A percentile compares a stretch with the other conserved stretches of the same genome.
Evolutionary conservation across 2,329 filamentous ascomycete species (phyloP).

Genomic region (Cytospora paraplurivora): DNA sequence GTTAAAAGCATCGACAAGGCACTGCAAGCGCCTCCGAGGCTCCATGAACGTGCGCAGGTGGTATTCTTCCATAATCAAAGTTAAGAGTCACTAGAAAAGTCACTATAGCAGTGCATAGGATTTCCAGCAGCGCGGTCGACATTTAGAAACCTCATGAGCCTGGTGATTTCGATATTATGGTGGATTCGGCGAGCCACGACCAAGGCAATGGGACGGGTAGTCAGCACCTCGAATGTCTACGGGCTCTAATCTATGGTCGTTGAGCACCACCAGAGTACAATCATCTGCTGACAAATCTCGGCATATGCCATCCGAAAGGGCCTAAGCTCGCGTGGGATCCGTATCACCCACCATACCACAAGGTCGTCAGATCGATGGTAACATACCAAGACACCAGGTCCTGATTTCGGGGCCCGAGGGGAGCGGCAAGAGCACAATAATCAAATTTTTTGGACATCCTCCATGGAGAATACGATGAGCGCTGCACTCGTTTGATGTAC

Average conservation of each 20-base stretch:
- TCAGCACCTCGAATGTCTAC: not conserved
- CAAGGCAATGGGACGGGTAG: not conserved
- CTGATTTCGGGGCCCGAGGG: not conserved
- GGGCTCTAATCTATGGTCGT: not conserved
- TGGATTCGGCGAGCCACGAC: not conserved
- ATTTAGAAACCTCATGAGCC: not conserved
- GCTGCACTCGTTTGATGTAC: not conserved
- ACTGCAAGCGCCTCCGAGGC: no score
- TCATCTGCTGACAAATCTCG: not conserved
- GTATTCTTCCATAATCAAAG: not conserved
- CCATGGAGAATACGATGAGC: not conserved
- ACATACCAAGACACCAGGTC: not conserved
- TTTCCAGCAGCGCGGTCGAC: not conserved
- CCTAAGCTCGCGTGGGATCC: not conserved
- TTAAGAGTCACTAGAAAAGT: not conserved
- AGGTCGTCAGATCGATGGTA: not conserved
- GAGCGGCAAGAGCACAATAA: not conserved
- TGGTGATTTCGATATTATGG: not conserved
- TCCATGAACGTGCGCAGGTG: no score
- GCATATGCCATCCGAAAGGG: not conserved
- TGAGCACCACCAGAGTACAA: not conserved
- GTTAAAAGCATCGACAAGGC: not conserved
- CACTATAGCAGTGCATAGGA: not conserved
- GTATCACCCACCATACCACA: not conserved
- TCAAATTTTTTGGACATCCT: not conserved